phyloP scores from a whole-genome alignment of 164 flowering plant species.

The Akebia trifoliata region DNA sequence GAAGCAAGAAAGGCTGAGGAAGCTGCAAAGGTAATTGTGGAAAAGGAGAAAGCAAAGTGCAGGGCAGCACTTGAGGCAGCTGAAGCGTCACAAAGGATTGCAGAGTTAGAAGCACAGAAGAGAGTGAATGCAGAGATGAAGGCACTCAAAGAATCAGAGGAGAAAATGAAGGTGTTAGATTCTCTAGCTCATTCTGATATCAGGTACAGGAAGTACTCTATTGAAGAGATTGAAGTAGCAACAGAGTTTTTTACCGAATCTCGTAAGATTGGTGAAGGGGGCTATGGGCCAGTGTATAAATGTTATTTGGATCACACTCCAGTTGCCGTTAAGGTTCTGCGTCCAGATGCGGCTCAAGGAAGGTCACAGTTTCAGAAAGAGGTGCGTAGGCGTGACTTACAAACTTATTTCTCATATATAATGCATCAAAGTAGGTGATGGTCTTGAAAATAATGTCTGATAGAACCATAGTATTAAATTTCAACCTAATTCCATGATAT shows the following conservation, averaged over 20 bases:
- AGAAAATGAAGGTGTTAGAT: conserved; percentile 39
- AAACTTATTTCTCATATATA: neutral
- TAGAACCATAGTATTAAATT: too few relatives aligned
- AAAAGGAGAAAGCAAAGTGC: conserved; percentile 61
- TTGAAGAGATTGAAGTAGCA: conserved; percentile 65
- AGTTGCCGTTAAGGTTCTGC: conserved; percentile 70
- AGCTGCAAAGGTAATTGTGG: conserved; percentile 57
- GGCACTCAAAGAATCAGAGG: conserved; percentile 55
- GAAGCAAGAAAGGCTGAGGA: conserved; percentile 62
- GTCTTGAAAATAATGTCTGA: too few relatives aligned
- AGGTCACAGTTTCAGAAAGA: conserved; percentile 72
- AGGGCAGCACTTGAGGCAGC: conserved; percentile 74
- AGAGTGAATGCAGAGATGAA: conserved; percentile 59
- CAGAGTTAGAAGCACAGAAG: conserved; percentile 68
- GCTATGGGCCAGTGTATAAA: conserved; percentile 71
- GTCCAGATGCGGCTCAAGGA: conserved; percentile 83
- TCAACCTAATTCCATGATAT: too few relatives aligned
- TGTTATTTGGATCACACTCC: conserved; percentile 62
- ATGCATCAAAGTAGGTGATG: too few relatives aligned
- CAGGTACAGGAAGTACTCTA: conserved; percentile 59
- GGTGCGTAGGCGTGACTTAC: conserved; percentile 33
- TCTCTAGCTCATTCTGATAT: conserved; percentile 29
- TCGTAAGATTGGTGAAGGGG: conserved; percentile 79
- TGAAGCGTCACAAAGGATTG: conserved; percentile 63
- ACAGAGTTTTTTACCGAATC: conserved; percentile 43